Base-by-base conservation (phyloP, 768 basidiomycete genomes). In the Lepiota venenata region DNA sequence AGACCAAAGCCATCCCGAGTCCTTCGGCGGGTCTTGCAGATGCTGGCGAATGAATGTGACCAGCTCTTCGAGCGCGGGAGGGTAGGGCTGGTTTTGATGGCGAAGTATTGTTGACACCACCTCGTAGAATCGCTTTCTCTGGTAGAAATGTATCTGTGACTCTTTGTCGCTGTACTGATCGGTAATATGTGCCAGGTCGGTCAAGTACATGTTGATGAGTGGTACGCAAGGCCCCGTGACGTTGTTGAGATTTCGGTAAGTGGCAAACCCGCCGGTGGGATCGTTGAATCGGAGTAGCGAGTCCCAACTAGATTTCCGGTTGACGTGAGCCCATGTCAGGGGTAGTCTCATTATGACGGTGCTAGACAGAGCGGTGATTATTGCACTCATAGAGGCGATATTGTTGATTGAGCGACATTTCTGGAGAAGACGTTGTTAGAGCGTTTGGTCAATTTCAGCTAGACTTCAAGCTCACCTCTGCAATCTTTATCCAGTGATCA, bases 401-500 rank as follows among this genome's bases (percentile, higher is more conserved):
- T 89, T 89, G 64, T 82, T 80, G 61, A 87, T 66, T 11, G 67
- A 60, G 35, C 75, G 78, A 66, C 84, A 88, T 77, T 81, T 85
- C 87, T 90, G 61, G 20, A 21, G 12, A 47, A 56, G n/a, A 21
- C 40, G 8, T n/a, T 4, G 27, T 47, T 37, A 42, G 27, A 10
- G 42, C 22, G 5, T 41, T 18, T 29, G 15, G 15, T 29, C 32
- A 41, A 21, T 41, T 45, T 4, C 38, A 49, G 52, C 29, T 11
- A 29, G 43, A 25, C 10, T 42, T 15, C 35, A 27, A 22, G 66
- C 79, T 61, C 60, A 88, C 88, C 78, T 91, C 87, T 7, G 88
- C 86, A 16, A 88, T 84, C 63, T 80, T 84, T 59, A 90, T 84
- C 88, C 88, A 91, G 62, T 84, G 80, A 55, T 88, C 85, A 36